Conservation (phyloP, 805 yeast species). For the Wickerhamiella azyma region DNA sequence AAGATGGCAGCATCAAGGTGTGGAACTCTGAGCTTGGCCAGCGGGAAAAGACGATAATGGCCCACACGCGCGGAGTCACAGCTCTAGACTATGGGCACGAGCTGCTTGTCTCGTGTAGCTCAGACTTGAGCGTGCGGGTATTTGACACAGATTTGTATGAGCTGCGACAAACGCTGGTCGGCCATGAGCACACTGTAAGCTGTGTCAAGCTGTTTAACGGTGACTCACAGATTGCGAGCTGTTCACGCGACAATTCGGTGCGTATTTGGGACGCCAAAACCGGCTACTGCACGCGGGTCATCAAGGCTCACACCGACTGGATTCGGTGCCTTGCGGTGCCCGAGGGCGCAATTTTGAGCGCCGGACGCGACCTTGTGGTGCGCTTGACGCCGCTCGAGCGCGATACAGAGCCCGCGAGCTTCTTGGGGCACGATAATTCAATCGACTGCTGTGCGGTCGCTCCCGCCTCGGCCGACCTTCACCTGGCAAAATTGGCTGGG, state of each 20-base stretch:
- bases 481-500: constrained; percentile 35
- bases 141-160: constrained; percentile 48
- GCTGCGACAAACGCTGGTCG: constrained; percentile 38
- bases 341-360: constrained; percentile 11
- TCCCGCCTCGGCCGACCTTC: constrained; percentile 37
- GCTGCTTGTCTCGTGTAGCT: constrained; percentile 35
- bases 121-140: constrained; percentile 45
- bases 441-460: constrained; percentile 60
- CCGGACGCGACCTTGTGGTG: constrained; percentile 15
- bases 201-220: constrained; percentile 30
- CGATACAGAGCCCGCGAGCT: constrained; percentile 52
- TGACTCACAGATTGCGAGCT: constrained; percentile 40
- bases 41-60: constrained; percentile 51
- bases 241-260: constrained; percentile 85
- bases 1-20: constrained; percentile 55
- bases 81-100: constrained; percentile 42
- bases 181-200: constrained; percentile 82
- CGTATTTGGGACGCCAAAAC: constrained; percentile 58
- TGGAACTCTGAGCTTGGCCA: constrained; percentile 59
- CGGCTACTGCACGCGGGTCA: constrained; percentile 54
- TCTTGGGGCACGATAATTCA: constrained; percentile 73
- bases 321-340: constrained; percentile 45
- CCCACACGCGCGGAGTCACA: constrained; percentile 63
- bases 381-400: constrained; percentile 22
- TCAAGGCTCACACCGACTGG: constrained; percentile 83